Conservation (phyloP, 2,329 filamentous ascomycete genomes). For the Diaporthe humulicola region DNA sequence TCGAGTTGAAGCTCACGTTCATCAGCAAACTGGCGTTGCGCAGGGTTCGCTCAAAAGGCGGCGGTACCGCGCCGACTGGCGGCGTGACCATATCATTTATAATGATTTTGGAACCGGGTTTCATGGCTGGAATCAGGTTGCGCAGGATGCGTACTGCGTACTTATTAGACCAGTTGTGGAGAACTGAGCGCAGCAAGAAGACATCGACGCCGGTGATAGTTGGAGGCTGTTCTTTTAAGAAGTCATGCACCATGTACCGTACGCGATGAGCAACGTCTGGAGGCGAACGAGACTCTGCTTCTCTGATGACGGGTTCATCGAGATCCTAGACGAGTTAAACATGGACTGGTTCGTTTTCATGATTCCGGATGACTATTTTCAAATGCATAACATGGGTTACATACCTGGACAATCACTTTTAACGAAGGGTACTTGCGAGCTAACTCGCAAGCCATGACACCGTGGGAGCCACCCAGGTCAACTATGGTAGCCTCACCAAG, state of each 20-base stretch:
- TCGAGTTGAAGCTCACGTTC: neutral
- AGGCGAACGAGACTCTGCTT: neutral
- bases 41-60: neutral
- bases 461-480: neutral
- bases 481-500: neutral
- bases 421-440: neutral
- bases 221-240: neutral
- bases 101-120: neutral
- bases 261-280: neutral
- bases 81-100: neutral
- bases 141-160: neutral
- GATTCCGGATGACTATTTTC: rapidly evolving
- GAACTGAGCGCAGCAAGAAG: neutral
- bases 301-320: neutral
- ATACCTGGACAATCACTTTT: neutral
- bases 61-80: neutral
- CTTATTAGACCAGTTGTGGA: neutral
- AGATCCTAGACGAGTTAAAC: neutral
- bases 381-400: neutral
- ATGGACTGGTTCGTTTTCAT: neutral
- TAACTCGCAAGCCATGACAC: neutral
- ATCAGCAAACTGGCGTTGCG: neutral
- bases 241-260: neutral
- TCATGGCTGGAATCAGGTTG: neutral
- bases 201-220: neutral